Evolutionary conservation across 139 green algal genomes (phyloP).

Genomic region (Gonium pectorale): DNA sequence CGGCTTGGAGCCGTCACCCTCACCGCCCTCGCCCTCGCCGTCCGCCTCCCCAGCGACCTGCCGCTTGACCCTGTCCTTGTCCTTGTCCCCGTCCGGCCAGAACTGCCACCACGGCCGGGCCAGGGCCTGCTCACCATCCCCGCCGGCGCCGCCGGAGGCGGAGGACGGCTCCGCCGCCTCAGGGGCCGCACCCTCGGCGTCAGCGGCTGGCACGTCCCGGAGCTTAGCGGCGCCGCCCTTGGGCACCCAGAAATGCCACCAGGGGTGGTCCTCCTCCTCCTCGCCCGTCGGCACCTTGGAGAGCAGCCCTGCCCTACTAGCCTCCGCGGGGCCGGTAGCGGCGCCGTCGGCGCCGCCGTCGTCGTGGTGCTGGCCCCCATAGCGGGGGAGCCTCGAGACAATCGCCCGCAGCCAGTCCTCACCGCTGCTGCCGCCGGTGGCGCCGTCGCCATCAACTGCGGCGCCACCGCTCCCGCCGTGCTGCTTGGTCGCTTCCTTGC

Average conservation of each 20-base stretch:
- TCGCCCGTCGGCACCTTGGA: neutral
- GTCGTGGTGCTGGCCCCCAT: slow-evolving; percentile 3
- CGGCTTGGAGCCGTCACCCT: slow-evolving; percentile 25
- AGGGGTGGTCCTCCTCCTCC: slow-evolving; percentile 26
- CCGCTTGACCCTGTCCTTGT: neutral
- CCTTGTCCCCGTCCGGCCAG: slow-evolving; percentile 16
- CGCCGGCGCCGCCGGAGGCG: neutral
- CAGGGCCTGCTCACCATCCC: too few relatives aligned
- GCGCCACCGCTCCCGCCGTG: neutral
- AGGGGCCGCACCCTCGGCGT: neutral
- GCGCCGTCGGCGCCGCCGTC: slow-evolving; percentile 10
- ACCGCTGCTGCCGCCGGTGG: slow-evolving; percentile 1
- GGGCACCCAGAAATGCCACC: slow-evolving; percentile 30
- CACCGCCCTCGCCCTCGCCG: neutral
- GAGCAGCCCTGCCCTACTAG: neutral
- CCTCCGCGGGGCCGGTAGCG: neutral
- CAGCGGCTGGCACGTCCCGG: neutral
- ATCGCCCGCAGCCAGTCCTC: slow-evolving; percentile 12
- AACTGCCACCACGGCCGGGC: slow-evolving; percentile 50
- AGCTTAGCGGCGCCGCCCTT: too few relatives aligned
- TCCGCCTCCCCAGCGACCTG: neutral
- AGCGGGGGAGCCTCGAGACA: slow-evolving; percentile 10
- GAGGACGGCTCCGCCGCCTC: neutral
- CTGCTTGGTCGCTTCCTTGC: slow-evolving; percentile 18
- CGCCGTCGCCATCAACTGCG: neutral